A percentile compares a stretch with the other conserved stretches of the same genome.
Evolutionary conservation across 352 stramenopile genomes (phyloP).

Genomic region (Globisporangium cystogenes): DNA sequence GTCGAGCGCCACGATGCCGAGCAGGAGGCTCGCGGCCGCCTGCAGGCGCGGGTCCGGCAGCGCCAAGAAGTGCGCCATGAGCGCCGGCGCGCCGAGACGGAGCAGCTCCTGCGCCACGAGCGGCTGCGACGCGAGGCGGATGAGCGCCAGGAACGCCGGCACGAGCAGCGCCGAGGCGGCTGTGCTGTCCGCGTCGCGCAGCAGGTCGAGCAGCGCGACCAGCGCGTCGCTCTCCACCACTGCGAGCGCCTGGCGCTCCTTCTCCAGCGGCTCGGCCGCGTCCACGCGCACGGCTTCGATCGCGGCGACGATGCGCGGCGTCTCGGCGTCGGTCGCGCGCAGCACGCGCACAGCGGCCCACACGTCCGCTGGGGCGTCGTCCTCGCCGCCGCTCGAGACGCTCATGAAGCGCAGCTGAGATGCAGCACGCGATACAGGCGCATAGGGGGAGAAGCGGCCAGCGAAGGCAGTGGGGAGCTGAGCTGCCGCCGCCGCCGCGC

Average conservation of each 20-base stretch:
- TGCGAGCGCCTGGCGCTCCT: conserved; percentile 37
- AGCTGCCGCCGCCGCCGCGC: not conserved
- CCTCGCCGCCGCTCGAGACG: not conserved
- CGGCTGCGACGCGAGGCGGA: conserved; percentile 46
- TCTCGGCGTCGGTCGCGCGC: conserved; percentile 28
- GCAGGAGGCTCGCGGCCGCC: conserved; percentile 46
- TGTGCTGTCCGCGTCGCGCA: conserved; percentile 44
- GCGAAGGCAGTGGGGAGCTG: not conserved
- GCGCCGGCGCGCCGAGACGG: conserved; percentile 32
- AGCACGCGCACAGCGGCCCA: conserved; percentile 25
- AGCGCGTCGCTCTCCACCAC: conserved; percentile 55
- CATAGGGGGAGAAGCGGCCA: no score
- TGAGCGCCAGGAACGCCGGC: conserved; percentile 57
- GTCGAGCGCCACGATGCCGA: conserved; percentile 64
- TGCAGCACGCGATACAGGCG: no score
- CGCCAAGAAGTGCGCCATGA: conserved; percentile 37
- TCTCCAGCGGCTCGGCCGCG: conserved; percentile 17
- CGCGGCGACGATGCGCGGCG: conserved; percentile 23
- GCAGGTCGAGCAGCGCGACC: conserved; percentile 32
- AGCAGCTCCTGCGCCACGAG: conserved; percentile 51
- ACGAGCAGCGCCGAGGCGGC: conserved; percentile 48
- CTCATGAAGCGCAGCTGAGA: not conserved
- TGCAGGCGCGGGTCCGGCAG: conserved; percentile 52
- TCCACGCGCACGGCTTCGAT: conserved; percentile 29
- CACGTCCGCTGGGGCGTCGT: not conserved